These are phyloP conservation scores for Chalciporus sphaerocephalus DNA, from an alignment of 768 basidiomycete genomes.

Conservation along the genomic window DNA sequence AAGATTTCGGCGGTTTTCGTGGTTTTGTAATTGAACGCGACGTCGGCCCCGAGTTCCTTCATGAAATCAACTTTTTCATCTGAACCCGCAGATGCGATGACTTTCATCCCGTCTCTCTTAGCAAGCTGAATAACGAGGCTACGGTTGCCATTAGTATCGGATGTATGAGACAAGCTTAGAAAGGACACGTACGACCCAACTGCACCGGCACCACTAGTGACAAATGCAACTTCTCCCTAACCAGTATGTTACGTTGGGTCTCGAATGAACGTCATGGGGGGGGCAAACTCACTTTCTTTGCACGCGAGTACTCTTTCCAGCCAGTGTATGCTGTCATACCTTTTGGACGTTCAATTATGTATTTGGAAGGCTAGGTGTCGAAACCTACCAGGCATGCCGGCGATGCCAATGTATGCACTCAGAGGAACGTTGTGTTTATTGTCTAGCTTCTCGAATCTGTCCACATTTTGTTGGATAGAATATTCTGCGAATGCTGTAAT, in stretches of 20 bases:
- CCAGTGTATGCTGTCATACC: conserved; percentile 28
- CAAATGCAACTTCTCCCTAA: conserved; percentile 46
- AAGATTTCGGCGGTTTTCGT: conserved; percentile 46
- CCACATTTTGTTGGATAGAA: not conserved
- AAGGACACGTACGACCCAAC: conserved; percentile 52
- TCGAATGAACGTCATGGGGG: no score
- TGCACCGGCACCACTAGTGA: conserved; percentile 39
- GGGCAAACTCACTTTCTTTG: conserved; percentile 36
- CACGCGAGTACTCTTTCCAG: conserved; percentile 29
- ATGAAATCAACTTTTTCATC: conserved; percentile 65
- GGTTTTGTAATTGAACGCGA: conserved; percentile 70
- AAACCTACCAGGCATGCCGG: conserved; percentile 21
- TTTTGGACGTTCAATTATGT: not conserved
- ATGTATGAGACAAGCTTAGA: not conserved
- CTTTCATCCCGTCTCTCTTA: conserved; percentile 47
- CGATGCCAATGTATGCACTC: conserved; percentile 20
- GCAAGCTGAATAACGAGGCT: conserved; percentile 47
- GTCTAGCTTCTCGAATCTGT: conserved; percentile 9
- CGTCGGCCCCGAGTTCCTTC: conserved; percentile 54
- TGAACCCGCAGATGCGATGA: conserved; percentile 63
- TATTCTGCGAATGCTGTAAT: conserved; percentile 16
- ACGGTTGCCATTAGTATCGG: not conserved
- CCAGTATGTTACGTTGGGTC: not conserved
- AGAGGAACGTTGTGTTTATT: conserved; percentile 27
- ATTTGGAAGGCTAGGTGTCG: conserved; percentile 8